Conservation (phyloP, 139 green algal species). For the Chlamydomonas incerta region DNA sequence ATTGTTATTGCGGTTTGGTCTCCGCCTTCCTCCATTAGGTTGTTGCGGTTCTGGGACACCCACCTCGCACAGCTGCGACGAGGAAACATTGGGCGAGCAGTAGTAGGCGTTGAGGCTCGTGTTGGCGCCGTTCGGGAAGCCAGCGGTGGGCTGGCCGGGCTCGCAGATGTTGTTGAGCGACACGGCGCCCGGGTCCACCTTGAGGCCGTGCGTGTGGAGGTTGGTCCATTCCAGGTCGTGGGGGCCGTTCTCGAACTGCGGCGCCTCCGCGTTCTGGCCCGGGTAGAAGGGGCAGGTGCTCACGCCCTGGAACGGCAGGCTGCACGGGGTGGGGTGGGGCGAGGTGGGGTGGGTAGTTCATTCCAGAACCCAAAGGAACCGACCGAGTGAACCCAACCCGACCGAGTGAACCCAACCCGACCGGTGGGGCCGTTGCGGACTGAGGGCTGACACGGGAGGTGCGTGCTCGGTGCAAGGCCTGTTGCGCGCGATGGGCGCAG, state of each 20-base stretch:
- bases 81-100: neutral
- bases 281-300: neutral
- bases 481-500: no score
- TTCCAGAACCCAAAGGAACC: no score
- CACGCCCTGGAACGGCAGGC: conserved; percentile 17
- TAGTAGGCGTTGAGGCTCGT: neutral
- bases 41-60: no score
- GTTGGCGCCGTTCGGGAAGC: neutral
- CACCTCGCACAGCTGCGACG: neutral
- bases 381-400: no score
- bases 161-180: neutral
- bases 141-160: neutral
- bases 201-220: conserved; percentile 33
- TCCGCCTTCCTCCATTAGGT: no score
- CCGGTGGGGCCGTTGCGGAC: neutral
- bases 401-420: no score
- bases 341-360: no score
- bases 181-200: conserved; percentile 5
- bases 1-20: no score
- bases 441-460: no score
- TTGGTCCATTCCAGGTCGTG: conserved; percentile 32
- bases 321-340: no score
- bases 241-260: neutral
- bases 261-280: no score
- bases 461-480: no score